Conservation (phyloP, 768 basidiomycete genomes). For the Dentipellis fragilis region DNA sequence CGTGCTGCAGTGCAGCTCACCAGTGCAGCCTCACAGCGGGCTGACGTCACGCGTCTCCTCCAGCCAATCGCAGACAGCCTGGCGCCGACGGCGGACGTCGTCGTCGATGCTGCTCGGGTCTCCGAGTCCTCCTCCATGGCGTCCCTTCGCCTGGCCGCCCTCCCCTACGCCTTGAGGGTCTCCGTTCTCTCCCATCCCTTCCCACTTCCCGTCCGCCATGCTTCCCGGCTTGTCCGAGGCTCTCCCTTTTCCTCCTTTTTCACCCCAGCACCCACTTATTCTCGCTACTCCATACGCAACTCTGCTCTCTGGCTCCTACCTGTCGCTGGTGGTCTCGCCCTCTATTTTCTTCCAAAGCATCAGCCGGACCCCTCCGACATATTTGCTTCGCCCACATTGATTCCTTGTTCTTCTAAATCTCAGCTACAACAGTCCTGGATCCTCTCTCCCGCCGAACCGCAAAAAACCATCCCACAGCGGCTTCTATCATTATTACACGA, state of each 20-base stretch:
- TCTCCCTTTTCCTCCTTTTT: conserved; percentile 25
- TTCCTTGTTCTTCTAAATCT: conserved; percentile 28
- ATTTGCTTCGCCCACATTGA: conserved; percentile 40
- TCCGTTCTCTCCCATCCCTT: conserved; percentile 11
- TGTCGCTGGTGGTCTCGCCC: conserved; percentile 39
- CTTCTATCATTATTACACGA: conserved; percentile 40
- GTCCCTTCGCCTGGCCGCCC: conserved; percentile 16
- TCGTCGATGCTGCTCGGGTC: conserved; percentile 3
- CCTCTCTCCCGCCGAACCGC: conserved; percentile 60
- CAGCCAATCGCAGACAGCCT: background rate
- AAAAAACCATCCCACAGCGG: conserved; percentile 34
- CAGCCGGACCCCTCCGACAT: conserved; percentile 34
- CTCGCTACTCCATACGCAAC: conserved; percentile 20
- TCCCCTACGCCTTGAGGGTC: conserved; percentile 19
- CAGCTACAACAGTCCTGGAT: conserved; percentile 28
- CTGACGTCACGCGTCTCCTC: background rate
- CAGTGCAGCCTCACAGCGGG: background rate
- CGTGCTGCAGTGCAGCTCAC: no score
- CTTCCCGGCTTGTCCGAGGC: conserved; percentile 16
- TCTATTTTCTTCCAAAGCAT: conserved; percentile 38
- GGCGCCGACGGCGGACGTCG: background rate
- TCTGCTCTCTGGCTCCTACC: conserved; percentile 44
- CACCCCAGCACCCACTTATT: conserved; percentile 21
- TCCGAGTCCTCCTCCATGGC: conserved; percentile 13
- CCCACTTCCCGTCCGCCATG: conserved; percentile 15